Conservation (phyloP, 345 rosid species). For the Viola odorata region DNA sequence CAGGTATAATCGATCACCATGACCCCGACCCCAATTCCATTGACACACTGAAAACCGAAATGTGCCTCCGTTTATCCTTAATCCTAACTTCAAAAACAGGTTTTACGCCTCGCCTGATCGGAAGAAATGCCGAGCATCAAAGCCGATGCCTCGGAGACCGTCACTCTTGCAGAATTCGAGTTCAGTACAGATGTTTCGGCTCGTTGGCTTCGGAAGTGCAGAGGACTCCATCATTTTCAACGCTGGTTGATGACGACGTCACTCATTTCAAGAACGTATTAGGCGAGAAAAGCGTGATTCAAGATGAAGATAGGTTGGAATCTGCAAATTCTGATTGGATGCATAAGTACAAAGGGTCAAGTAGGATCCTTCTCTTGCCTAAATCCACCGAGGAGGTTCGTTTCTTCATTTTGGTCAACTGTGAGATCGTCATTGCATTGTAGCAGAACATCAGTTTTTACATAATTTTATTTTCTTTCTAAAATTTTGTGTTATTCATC, state of each 20-base stretch:
- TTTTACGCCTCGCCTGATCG: neutral
- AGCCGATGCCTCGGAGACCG: conserved; percentile 4
- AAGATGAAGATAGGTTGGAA: conserved; percentile 69
- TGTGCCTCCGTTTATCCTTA: too few relatives aligned
- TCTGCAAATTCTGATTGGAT: conserved; percentile 91
- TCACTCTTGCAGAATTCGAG: conserved; percentile 1
- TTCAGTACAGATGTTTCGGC: conserved; percentile 40
- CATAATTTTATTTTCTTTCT: neutral
- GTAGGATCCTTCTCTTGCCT: conserved; percentile 82
- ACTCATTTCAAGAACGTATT: conserved; percentile 54
- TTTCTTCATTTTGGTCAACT: conserved; percentile 4
- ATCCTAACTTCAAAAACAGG: neutral
- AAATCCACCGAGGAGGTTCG: conserved; percentile 64
- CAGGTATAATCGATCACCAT: conserved; percentile 1
- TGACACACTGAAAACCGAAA: neutral
- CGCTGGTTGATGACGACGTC: conserved; percentile 56
- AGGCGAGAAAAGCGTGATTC: conserved; percentile 66
- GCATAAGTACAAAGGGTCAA: conserved; percentile 72
- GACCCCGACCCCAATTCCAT: neutral
- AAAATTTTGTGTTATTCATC: neutral
- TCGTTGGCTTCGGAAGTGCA: conserved; percentile 32
- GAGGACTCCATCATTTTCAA: conserved; percentile 64
- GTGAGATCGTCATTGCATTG: neutral
- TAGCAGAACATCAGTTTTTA: neutral
- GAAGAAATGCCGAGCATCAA: neutral